Conservation (phyloP, 768 basidiomycete species). For the Tricholoma sp. region DNA sequence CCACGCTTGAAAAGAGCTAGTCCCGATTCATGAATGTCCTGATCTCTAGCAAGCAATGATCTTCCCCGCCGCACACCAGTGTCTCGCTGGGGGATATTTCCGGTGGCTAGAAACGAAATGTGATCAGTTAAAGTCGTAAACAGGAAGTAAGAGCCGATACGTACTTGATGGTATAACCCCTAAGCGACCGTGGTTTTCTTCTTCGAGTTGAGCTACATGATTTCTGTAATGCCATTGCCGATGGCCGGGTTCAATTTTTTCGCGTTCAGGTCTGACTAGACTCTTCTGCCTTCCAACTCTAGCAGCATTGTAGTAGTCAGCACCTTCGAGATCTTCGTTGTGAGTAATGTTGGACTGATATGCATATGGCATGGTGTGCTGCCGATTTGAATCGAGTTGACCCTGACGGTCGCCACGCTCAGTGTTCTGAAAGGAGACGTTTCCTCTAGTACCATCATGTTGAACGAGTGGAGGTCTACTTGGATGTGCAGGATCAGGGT, state of each 20-base stretch:
- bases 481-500: slow-evolving; percentile 22
- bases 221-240: slow-evolving; percentile 92
- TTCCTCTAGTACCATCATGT: slow-evolving; percentile 32
- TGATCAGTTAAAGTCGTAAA: slow-evolving; percentile 4
- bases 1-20: slow-evolving; percentile 88
- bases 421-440: slow-evolving; percentile 63
- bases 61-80: slow-evolving; percentile 69
- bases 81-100: slow-evolving; percentile 63
- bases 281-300: slow-evolving; percentile 82
- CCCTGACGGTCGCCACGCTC: slow-evolving; percentile 68
- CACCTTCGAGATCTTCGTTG: slow-evolving; percentile 37
- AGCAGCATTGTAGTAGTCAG: slow-evolving; percentile 38
- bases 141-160: slow-evolving; percentile 28
- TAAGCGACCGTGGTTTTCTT: slow-evolving; percentile 57
- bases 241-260: slow-evolving; percentile 94
- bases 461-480: slow-evolving; percentile 28
- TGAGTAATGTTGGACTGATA: slow-evolving; percentile 31
- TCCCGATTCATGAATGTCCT: slow-evolving; percentile 89
- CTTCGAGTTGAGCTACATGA: slow-evolving; percentile 75
- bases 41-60: slow-evolving; percentile 85
- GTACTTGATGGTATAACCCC: slow-evolving; percentile 79
- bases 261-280: slow-evolving; percentile 87
- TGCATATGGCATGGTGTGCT: slow-evolving; percentile 41
- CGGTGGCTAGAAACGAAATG: slow-evolving; percentile 50
- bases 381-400: slow-evolving; percentile 51